phyloP scores from a whole-genome alignment of 2,329 filamentous ascomycete genomes.

The Fusarium illudens region DNA sequence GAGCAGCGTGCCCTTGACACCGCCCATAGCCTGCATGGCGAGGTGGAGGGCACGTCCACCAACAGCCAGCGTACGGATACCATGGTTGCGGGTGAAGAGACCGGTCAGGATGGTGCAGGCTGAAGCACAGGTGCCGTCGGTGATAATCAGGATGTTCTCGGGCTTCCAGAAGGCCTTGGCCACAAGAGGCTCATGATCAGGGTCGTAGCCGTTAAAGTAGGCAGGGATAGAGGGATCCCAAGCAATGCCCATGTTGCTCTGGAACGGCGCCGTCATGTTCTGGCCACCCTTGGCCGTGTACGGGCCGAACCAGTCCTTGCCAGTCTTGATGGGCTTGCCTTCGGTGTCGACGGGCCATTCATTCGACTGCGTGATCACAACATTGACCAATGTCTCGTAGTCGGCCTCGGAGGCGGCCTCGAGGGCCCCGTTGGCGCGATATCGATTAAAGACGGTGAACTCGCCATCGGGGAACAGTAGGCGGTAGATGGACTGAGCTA shows the following conservation, averaged over 20 bases:
- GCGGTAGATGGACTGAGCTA: constrained; percentile 33
- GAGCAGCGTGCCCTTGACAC: constrained; percentile 63
- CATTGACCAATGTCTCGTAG: constrained; percentile 24
- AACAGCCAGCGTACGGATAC: constrained; percentile 54
- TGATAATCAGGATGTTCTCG: constrained; percentile 38
- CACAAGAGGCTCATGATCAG: constrained; percentile 18
- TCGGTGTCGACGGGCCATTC: constrained; percentile 25
- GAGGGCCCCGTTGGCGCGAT: constrained; percentile 34
- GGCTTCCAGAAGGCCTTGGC: constrained; percentile 34
- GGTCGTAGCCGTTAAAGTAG: constrained; percentile 36
- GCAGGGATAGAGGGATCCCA: constrained; percentile 15
- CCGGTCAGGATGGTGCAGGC: constrained; percentile 41
- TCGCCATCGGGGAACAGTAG: constrained; percentile 35
- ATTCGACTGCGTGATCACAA: constrained; percentile 14
- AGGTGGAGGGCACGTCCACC: constrained; percentile 65
- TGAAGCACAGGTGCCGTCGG: constrained; percentile 38
- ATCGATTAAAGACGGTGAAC: constrained; percentile 31
- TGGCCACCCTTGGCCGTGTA: constrained; percentile 25
- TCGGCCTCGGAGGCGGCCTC: constrained; percentile 27
- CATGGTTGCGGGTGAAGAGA: constrained; percentile 47
- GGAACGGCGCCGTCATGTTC: constrained; percentile 36
- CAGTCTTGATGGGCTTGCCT: constrained; percentile 22
- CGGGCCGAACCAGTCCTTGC: constrained; percentile 37
- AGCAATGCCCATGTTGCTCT: constrained; percentile 19
- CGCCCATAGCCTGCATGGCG: constrained; percentile 71